phyloP scores from a whole-genome alignment of 306 rosid species.

The Ormosia semicastrata region DNA sequence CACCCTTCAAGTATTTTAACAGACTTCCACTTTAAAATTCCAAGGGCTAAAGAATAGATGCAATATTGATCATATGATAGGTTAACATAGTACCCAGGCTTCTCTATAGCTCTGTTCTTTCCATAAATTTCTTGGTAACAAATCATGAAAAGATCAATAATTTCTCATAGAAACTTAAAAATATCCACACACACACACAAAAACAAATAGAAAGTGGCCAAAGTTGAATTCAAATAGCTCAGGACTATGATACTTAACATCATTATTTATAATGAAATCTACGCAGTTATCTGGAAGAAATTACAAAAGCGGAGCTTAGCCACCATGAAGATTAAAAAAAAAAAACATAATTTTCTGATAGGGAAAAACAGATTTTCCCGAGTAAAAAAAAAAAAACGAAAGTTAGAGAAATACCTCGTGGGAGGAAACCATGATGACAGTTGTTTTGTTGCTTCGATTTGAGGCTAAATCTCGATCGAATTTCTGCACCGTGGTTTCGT shows the following conservation, averaged over 20 bases:
- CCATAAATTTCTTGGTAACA: neutral
- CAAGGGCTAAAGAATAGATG: neutral
- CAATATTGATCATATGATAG: neutral
- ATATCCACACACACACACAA: neutral
- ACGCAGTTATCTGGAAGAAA: neutral
- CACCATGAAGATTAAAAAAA: neutral
- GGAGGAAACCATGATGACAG: slow-evolving; percentile 16
- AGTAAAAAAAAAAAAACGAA: neutral
- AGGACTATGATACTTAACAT: neutral
- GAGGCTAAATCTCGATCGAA: neutral
- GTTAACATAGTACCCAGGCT: neutral
- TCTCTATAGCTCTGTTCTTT: neutral
- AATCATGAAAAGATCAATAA: neutral
- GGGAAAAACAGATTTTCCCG: neutral
- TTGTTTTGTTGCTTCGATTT: neutral
- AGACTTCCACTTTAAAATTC: neutral
- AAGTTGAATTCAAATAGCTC: neutral
- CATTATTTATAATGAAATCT: neutral
- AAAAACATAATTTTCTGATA: neutral
- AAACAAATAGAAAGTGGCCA: neutral
- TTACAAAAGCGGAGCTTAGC: neutral
- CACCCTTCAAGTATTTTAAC: neutral
- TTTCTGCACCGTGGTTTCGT: neutral
- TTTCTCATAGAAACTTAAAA: neutral
- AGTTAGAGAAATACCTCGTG: slow-evolving; percentile 19